Conservation (phyloP, 2,329 filamentous ascomycete genomes). For the Chaetomiaceae sp. region DNA sequence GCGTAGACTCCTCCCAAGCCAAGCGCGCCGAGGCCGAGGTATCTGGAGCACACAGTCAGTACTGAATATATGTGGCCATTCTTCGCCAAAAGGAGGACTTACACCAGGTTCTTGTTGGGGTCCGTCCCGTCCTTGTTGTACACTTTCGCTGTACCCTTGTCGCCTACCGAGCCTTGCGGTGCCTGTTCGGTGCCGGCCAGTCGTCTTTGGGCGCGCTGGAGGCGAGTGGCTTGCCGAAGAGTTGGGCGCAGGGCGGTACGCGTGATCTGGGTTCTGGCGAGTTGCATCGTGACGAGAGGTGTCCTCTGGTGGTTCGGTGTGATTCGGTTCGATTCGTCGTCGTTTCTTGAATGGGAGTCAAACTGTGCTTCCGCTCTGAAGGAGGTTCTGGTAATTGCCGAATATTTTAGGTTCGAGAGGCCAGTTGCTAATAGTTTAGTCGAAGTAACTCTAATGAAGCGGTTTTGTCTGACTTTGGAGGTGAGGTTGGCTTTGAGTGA, state of each 20-base stretch:
- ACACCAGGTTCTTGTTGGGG: constrained; percentile 20
- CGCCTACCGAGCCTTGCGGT: constrained; percentile 3
- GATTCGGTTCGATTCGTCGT: too few relatives aligned
- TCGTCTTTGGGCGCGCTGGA: neutral
- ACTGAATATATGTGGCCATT: neutral
- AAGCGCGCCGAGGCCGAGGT: constrained; percentile 5
- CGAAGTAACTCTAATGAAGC: neutral
- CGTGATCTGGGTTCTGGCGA: neutral
- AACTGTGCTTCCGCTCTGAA: too few relatives aligned
- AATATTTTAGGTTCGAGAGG: neutral
- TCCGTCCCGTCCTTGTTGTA: constrained; percentile 20
- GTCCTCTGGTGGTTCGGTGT: too few relatives aligned
- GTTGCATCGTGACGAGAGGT: constrained; percentile 9
- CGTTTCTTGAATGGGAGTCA: too few relatives aligned
- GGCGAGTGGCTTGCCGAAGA: neutral
- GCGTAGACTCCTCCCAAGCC: constrained; percentile 8
- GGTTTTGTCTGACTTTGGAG: neutral
- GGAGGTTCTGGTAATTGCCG: neutral
- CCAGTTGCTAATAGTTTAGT: too few relatives aligned
- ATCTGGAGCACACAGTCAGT: neutral
- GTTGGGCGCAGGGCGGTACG: constrained; percentile 4
- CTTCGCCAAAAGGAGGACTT: neutral
- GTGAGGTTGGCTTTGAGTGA: neutral
- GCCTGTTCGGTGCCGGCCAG: constrained; percentile 3
- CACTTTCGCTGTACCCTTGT: constrained; percentile 14